These are phyloP conservation scores for Sphaerulina musiva DNA, from an alignment of 2,329 filamentous ascomycete genomes.

Conservation along the genomic window DNA sequence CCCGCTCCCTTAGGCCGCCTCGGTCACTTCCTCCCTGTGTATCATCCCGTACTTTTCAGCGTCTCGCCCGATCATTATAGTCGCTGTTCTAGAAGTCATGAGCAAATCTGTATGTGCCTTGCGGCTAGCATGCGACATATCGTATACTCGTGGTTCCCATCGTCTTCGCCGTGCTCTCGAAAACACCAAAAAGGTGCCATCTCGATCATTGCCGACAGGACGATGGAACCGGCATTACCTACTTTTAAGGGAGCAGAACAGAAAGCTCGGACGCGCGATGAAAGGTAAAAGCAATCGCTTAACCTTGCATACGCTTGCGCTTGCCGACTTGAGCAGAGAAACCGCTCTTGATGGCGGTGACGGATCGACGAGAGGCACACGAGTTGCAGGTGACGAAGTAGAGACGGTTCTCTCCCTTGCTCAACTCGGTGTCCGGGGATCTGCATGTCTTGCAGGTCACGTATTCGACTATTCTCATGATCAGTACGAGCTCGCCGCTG, in stretches of 20 bases:
- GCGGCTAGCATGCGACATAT: neutral
- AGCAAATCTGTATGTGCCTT: neutral
- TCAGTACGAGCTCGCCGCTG: conserved; percentile 20
- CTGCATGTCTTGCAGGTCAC: conserved; percentile 99
- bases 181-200: conserved; percentile 3
- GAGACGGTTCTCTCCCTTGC: conserved; percentile 97
- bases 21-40: no score
- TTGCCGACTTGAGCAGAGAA: conserved; percentile 99
- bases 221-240: neutral
- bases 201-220: conserved; percentile 7
- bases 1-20: no score
- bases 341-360: conserved; percentile 99
- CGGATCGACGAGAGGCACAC: conserved; percentile 63
- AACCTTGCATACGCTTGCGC: conserved; percentile 72
- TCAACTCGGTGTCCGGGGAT: conserved; percentile 88
- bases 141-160: neutral
- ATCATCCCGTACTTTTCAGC: no score
- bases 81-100: neutral
- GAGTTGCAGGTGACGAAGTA: conserved; percentile 97
- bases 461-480: conserved; percentile 64
- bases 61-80: neutral
- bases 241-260: neutral
- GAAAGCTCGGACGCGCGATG: neutral
- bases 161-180: conserved; percentile 1
- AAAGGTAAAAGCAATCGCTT: conserved; percentile 25